Base-by-base conservation (phyloP, 176 grass and related monocot species). In the Dactylis glomerata region DNA sequence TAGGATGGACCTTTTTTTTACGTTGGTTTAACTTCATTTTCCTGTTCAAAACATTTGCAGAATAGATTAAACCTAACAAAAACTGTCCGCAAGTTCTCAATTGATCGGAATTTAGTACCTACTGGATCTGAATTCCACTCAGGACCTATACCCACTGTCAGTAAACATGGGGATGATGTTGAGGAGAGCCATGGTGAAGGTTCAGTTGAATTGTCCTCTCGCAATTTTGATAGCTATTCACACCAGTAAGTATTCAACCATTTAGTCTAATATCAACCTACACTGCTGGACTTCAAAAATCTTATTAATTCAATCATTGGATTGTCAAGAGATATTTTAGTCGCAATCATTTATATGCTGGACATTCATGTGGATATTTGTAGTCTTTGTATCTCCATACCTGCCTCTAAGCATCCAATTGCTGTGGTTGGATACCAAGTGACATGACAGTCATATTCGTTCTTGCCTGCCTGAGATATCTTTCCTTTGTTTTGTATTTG, bases 31-130 rank as follows among this genome's bases (percentile, higher is more conserved):
- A 81, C 64, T 34, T 89, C 73, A 67, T 20, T 69, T 87, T 57
- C 81, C 40, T 82, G 28, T 71, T 82, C 64, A 63, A 82, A 86
- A 54, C 63, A 88, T 80, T 72, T 92, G 89, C 97, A 99, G 97
- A 99, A 96, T 86, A 96, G 97, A 79, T 78, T 99, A 76, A 99
- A 99, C 86, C 96, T 96, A 89, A 99, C 90, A 10, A 99, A 99
- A 92, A 99, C 97, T 49, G 76, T 99, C 81, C 91, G 90, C 20
- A 99, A 96, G 81, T 99, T 84, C 77, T 99, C 97, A 54, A 96
- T 99, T 74, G 97, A 99, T 81, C 87, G 87, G 41, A 96, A 99
- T 87, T 87, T 99, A 63, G 74, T 96, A 27, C 84, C 90, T 72
- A 96, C 97, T 63, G 97, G 97, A 78, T 94, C 93, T 80, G 97